These are phyloP conservation scores for Calonectria leucothoes DNA, from an alignment of 2,329 filamentous ascomycete genomes.

Conservation along the genomic window DNA sequence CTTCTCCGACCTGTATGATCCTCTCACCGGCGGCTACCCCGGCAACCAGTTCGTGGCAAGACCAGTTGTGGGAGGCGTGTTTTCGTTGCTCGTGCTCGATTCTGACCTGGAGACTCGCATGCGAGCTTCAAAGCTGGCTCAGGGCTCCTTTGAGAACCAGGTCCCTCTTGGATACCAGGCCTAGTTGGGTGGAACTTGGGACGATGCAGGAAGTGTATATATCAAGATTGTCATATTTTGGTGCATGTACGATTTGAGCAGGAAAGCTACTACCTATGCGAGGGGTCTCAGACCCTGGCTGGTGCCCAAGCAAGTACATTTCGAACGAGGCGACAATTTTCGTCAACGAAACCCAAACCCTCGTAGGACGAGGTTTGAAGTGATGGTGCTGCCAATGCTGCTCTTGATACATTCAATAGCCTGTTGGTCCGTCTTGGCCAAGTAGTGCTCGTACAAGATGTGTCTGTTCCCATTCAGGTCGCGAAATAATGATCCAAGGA, in stretches of 20 bases:
- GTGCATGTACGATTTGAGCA: neutral
- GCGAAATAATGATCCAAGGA: neutral
- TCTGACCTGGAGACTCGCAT: neutral
- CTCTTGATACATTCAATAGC: neutral
- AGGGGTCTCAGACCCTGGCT: neutral
- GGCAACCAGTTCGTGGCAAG: constrained; percentile 79
- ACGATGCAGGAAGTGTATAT: neutral
- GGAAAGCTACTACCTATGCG: neutral
- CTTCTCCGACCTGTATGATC: constrained; percentile 83
- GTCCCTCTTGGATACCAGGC: neutral
- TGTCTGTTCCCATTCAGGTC: neutral
- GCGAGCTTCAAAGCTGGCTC: neutral
- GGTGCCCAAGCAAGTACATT: too few relatives aligned
- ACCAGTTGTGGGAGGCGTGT: constrained; percentile 84
- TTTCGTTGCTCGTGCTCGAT: constrained; percentile 65
- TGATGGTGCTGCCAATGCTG: neutral
- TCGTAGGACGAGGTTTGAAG: neutral
- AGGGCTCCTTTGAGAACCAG: neutral
- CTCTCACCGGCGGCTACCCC: constrained; percentile 74
- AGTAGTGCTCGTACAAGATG: neutral
- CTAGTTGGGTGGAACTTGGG: too few relatives aligned
- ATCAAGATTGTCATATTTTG: neutral
- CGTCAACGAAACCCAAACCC: neutral
- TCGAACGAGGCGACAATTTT: neutral
- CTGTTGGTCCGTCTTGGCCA: neutral